Base-by-base conservation (phyloP, 2,329 filamentous ascomycete genomes). In the Cryphonectria nitschkei region DNA sequence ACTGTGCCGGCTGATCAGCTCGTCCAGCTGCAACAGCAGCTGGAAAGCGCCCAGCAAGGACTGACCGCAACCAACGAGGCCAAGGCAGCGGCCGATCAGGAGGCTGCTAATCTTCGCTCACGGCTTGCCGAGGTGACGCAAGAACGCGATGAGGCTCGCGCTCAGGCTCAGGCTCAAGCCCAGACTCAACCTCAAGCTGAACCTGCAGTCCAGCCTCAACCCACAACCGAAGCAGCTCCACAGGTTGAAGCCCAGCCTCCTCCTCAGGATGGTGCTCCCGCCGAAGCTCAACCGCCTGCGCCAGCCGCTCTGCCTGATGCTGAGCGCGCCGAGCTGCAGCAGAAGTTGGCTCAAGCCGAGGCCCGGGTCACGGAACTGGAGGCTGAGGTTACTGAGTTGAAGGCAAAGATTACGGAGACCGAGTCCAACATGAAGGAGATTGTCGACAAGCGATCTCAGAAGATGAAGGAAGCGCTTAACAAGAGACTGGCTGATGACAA, bases 401-500 rank as follows among this genome's bases (percentile, higher is more conserved):
- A 94, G 76, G 82, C 84, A 19, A 91, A 90, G 79, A 86, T 84
- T 1, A 85, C 87, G 68, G 88, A 90, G 72, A 83, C 92, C 22
- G 92, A 95, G 76, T 86, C 88, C 41, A 86, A 84, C 68, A 86
- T 89, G 62, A 84, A 88, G 69, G 82, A 81, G 50, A 89, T 86
- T 14, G 84, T 93, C 71, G 92, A 92, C 76, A 83, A 86, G 67
- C 86, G 90, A 61, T 90, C 89, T 1, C 88, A 93, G 60, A 88
- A 87, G 78, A 92, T 93, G 90, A 92, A 90, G 76, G 85, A 87
- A 32, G 81, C 87, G 1, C 81, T 93, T 65, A 91, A 90, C 76
- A 90, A 88, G 77, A 93, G 92, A 77, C 84, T 97, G 22, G 88
- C 85, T 70, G 93, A 93, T 75, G 87, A 90, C 61, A 87, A 86